phyloP scores from a whole-genome alignment of 1,284 basidiomycete genomes.

The Irpex sp. region DNA sequence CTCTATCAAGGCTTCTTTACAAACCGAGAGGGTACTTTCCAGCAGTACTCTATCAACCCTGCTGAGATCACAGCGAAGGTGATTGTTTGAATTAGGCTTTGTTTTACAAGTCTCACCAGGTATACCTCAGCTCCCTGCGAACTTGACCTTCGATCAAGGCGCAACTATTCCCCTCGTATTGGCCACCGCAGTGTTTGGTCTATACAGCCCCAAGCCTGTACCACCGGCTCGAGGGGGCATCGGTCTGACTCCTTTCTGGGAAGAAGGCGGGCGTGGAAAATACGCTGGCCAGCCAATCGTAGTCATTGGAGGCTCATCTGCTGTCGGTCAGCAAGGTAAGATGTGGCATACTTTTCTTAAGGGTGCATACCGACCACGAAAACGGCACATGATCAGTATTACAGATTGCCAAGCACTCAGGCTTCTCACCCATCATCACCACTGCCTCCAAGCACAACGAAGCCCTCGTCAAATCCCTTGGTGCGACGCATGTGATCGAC shows the following conservation, averaged over 20 bases:
- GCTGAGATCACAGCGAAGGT: constrained; percentile 41
- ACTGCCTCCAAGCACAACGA: constrained; percentile 26
- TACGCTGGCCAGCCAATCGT: constrained; percentile 33
- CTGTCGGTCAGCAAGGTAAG: constrained; percentile 37
- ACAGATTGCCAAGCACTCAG: constrained; percentile 25
- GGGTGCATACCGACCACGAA: no score
- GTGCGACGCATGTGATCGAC: constrained; percentile 22
- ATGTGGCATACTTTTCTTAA: background rate
- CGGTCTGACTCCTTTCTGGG: constrained; percentile 24
- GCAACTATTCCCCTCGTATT: constrained; percentile 36
- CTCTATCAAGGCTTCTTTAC: constrained; percentile 9
- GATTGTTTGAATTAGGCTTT: background rate
- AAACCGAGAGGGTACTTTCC: constrained; percentile 38
- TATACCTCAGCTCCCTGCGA: constrained; percentile 21
- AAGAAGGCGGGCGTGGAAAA: constrained; percentile 28
- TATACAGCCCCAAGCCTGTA: constrained; percentile 29
- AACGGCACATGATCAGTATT: constrained; percentile 14
- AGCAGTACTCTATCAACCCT: constrained; percentile 41
- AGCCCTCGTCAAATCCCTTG: constrained; percentile 22
- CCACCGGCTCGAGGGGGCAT: constrained; percentile 22
- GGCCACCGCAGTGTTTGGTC: constrained; percentile 32
- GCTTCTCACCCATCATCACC: constrained; percentile 24
- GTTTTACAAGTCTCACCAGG: background rate
- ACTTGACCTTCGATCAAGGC: constrained; percentile 28
- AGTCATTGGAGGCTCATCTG: constrained; percentile 38